Percentiles rank a stretch among this genome's conserved stretches.
These are phyloP conservation scores for Pythium grandisporangium DNA, from an alignment of 352 stramenopile species.

Conservation along the genomic window DNA sequence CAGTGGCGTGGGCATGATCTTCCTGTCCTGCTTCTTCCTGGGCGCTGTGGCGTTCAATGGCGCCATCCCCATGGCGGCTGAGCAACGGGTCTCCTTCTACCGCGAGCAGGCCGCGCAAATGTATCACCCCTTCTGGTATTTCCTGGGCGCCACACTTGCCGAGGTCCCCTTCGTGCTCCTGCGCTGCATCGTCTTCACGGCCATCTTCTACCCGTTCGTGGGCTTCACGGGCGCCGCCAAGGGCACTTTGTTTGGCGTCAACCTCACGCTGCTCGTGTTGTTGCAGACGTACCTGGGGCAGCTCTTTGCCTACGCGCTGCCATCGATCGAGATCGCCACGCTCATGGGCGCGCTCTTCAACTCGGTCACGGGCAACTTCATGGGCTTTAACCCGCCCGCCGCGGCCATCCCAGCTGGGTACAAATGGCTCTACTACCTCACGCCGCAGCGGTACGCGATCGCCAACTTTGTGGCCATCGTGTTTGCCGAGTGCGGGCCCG, in stretches of 20 bases:
- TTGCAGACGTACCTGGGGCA: not conserved
- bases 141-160: not conserved
- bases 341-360: not conserved
- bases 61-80: not conserved
- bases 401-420: slow-evolving; percentile 4
- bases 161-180: not conserved
- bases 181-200: not conserved
- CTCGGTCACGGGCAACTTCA: not conserved
- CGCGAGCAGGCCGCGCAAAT: slow-evolving; percentile 71
- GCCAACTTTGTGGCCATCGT: not conserved
- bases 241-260: not conserved
- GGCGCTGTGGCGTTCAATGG: not conserved
- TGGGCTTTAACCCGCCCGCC: not conserved
- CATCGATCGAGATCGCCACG: not conserved
- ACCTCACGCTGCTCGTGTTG: not conserved
- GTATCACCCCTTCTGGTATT: slow-evolving; percentile 31
- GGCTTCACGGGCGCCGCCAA: not conserved
- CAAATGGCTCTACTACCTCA: not conserved
- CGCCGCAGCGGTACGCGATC: not conserved
- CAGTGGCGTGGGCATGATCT: not conserved
- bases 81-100: slow-evolving; percentile 12
- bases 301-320: not conserved
- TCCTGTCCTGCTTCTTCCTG: not conserved
- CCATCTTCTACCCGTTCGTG: not conserved
- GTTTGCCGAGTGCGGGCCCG: not conserved